These are phyloP conservation scores for Podaxis pistillaris DNA, from an alignment of 768 basidiomycete species.

Conservation along the genomic window DNA sequence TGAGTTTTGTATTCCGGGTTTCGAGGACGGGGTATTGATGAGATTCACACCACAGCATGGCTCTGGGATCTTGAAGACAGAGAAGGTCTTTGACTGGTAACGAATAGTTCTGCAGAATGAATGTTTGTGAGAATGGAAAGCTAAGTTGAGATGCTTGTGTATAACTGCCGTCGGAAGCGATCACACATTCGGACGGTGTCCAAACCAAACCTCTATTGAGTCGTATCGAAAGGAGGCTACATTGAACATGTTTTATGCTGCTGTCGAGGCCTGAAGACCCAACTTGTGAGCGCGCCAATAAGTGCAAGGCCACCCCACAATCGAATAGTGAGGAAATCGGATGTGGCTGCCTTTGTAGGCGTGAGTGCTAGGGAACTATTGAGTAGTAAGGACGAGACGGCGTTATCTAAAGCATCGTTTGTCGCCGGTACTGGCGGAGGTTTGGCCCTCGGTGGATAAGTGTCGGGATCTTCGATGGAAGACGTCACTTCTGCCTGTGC, in stretches of 20 bases:
- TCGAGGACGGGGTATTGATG: background rate
- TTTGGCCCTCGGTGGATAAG: background rate
- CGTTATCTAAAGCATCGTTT: background rate
- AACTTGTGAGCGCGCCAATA: background rate
- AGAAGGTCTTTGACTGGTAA: background rate
- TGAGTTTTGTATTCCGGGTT: background rate
- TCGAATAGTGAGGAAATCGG: background rate
- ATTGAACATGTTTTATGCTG: background rate
- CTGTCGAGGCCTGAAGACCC: background rate
- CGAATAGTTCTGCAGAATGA: background rate
- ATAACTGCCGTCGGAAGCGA: background rate
- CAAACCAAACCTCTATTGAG: background rate
- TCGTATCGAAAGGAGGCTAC: background rate
- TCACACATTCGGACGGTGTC: background rate
- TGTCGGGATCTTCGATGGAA: background rate
- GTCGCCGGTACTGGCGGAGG: background rate
- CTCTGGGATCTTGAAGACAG: background rate
- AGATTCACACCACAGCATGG: background rate
- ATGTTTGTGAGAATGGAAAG: background rate
- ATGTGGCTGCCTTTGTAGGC: background rate
- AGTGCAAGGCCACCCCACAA: background rate
- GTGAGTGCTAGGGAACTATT: background rate
- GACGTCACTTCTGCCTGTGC: conserved; percentile 68
- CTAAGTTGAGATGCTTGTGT: background rate
- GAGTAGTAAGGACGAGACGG: background rate